Percentiles rank a stretch among this genome's conserved stretches.
phyloP scores from a whole-genome alignment of 495 filamentous ascomycete species.

The Tuber melanosporum region DNA sequence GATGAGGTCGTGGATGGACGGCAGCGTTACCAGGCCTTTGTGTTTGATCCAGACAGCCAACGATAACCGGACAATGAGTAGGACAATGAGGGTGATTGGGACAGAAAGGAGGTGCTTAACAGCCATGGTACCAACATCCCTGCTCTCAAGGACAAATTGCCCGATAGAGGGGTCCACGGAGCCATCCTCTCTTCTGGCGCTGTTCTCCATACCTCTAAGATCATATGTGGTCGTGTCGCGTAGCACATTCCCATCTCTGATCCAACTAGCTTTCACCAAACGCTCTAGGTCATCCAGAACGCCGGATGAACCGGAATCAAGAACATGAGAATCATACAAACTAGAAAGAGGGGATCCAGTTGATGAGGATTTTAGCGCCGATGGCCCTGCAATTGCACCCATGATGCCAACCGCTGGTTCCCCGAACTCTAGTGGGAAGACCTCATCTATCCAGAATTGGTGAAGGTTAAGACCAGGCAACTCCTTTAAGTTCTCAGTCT shows the following conservation, averaged over 20 bases:
- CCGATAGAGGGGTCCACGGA: neutral
- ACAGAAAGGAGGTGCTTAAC: neutral
- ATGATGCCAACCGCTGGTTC: accelerated
- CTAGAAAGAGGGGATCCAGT: no score
- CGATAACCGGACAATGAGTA: neutral
- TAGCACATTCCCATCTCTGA: neutral
- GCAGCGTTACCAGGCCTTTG: no score
- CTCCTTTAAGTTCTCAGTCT: neutral
- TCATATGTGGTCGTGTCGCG: neutral
- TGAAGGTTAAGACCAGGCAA: neutral
- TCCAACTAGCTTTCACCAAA: neutral
- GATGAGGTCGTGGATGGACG: no score
- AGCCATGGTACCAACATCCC: neutral
- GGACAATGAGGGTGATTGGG: neutral
- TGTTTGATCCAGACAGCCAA: no score
- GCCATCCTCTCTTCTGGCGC: neutral
- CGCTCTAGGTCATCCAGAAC: neutral
- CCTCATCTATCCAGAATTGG: neutral
- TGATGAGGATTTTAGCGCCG: neutral
- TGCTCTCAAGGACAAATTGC: neutral
- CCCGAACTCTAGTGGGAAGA: neutral
- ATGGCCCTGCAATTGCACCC: neutral
- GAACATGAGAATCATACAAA: neutral
- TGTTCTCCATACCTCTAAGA: neutral
- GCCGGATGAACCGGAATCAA: neutral